Base-by-base conservation (phyloP, 169 alveolate species). In the Eimeria mitis region DNA sequence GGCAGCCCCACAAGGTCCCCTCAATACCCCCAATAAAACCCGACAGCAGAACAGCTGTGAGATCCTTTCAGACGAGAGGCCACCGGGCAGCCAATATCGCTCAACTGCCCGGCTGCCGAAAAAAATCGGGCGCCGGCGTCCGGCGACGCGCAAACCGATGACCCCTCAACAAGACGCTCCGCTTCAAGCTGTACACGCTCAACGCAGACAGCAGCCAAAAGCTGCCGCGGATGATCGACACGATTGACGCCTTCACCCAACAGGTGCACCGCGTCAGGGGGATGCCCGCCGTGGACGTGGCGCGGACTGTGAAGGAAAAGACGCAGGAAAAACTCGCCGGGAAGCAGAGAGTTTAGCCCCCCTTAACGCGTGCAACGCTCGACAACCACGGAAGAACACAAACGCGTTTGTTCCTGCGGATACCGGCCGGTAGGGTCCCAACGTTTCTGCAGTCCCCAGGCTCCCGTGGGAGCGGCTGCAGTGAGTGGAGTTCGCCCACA, bases 101-200 rank as follows among this genome's bases (percentile, higher is more conserved):
- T 44, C 92, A 87, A 87, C 92, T 87, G 92, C 92, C 81, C 78
- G 81, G 92, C 92, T 63, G 92, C 92, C 81, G 83, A 63, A 87
- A 87, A 79, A 87, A 61, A 49, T 87, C 81, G 81, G 92, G 83
- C 92, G 92, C 81, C 92, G 83, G 92, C 92, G 78, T 87, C 92
- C 92, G 52, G 81, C 47, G 79, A 71, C 61, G 78, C 59, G 23
- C 92, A 40, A 63, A 40, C 59, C 42, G 65, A 87, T 63, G 92
- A 40, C 81, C 92, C 92, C 81, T 28, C 71, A 42, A 63, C 92
- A n/a, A 61, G 63, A 23, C 83, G 52, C 52, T 19, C n/a, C 65
- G 47, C 81, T 71, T 61, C 92, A 87, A n/a, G 63, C 92, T 61
- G 92, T 34, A 47, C 2, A 87, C 28, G 73, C 44, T 37, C 59